Base-by-base conservation (phyloP, 139 green algal genomes). In the Picochlorum costavermella region DNA sequence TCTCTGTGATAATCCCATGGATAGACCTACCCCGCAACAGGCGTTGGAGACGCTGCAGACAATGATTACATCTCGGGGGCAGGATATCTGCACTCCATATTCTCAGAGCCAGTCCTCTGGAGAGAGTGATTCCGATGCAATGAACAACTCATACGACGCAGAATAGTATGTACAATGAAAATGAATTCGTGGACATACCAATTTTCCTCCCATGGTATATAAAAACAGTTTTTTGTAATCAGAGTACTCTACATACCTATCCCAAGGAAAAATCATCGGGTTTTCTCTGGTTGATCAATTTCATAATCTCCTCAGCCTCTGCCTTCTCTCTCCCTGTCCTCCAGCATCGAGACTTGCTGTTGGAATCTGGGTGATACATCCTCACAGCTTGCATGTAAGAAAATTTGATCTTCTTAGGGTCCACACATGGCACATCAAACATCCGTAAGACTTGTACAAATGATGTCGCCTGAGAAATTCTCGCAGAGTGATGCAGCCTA, bases 331-430 rank as follows among this genome's bases (percentile, higher is more conserved):
- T 44, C 8, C 30, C 30, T 6, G 51, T 65, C 17, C 8, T 16
- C 70, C 70, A 76, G 14, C 36, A 56, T 44, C 60, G 56, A 33
- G 61, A 51, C 29, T 50, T 58, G 5, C 37, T 62, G 61, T 76
- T 76, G 17, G 63, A 71, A 20, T 76, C 69, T 28, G 70, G 70
- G 28, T 76, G 70, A 57, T 68, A 76, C 70, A 76, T 72, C 37
- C 70, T 61, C 59, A 72, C 57, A 9, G 70, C 70, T n/a, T 26
- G 12, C 40, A 63, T 63, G 43, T 76, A 76, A 11, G 53, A 33
- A 1, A 68, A 55, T 33, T 51, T 58, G 14, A 72, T 63, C 31
- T 51, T 30, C 0, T 30, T 36, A 13, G 50, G 48, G 9, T 63
- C 50, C 3, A n/a, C 33, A 33, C 50, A 66, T n/a, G 60, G 49